Conservation (phyloP, 1,139 yeast species). For the Yamadazyma triangularis region DNA sequence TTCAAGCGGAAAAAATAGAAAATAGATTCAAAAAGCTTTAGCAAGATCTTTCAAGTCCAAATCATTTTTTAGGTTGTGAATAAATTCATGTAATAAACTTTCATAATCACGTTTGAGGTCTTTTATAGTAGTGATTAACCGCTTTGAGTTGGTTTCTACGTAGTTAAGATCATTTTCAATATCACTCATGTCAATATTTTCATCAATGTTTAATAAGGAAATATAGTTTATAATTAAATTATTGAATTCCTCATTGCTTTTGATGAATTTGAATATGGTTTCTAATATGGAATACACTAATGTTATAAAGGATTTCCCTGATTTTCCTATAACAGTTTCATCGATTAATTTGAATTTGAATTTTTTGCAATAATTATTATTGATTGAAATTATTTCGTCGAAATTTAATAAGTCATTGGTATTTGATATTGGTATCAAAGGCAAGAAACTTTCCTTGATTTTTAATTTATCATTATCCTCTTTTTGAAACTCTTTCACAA, state of each 20-base stretch:
- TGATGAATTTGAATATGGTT: constrained; percentile 37
- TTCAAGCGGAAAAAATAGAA: too few relatives aligned
- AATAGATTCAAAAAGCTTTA: constrained; percentile 6
- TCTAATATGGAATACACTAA: constrained; percentile 45
- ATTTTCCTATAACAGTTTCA: constrained; percentile 33
- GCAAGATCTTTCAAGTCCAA: constrained; percentile 14
- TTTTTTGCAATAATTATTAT: constrained; percentile 32
- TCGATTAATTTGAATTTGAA: constrained; percentile 38
- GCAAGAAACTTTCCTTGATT: constrained; percentile 9
- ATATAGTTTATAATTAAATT: constrained; percentile 26
- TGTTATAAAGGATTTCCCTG: constrained; percentile 37
- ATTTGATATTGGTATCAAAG: constrained; percentile 9
- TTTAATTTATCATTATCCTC: constrained; percentile 16
- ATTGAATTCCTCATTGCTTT: constrained; percentile 43
- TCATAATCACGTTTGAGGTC: constrained; percentile 8
- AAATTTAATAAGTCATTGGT: constrained; percentile 32
- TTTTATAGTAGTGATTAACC: constrained; percentile 19
- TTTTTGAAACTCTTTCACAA: constrained; percentile 17
- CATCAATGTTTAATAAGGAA: constrained; percentile 22
- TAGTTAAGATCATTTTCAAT: constrained; percentile 13
- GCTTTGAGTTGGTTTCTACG: constrained; percentile 21
- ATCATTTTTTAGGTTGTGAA: constrained; percentile 21
- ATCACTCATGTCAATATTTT: constrained; percentile 9
- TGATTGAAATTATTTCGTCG: constrained; percentile 44
- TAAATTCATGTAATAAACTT: constrained; percentile 22